Evolutionary conservation across 2,329 filamentous ascomycete genomes (phyloP).

Genomic region (Fulvia fulva): DNA sequence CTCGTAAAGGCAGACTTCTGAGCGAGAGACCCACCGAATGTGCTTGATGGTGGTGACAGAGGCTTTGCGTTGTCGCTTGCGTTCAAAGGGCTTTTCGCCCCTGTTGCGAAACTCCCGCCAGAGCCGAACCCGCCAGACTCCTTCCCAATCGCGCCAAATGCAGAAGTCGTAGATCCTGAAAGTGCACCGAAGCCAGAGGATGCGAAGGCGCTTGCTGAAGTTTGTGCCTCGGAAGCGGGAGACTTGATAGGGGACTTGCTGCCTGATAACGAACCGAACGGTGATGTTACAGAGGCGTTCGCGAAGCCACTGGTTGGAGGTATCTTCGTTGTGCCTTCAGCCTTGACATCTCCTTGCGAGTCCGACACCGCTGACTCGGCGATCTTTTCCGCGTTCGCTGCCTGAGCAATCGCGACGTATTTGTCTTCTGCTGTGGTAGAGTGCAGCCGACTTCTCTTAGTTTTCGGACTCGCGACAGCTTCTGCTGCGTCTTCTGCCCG

Average conservation of each 20-base stretch:
- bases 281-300: slow-evolving; percentile 45
- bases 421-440: slow-evolving; percentile 30
- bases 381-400: slow-evolving; percentile 13
- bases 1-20: slow-evolving; percentile 31
- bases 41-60: slow-evolving; percentile 10
- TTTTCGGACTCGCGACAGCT: slow-evolving; percentile 43
- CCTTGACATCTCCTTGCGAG: slow-evolving; percentile 15
- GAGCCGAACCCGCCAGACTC: slow-evolving; percentile 30
- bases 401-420: neutral
- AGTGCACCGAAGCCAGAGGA: slow-evolving; percentile 45
- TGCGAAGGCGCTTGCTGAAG: slow-evolving; percentile 49
- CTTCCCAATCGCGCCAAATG: slow-evolving; percentile 36
- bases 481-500: slow-evolving; percentile 18
- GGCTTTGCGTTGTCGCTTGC: slow-evolving; percentile 24
- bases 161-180: slow-evolving; percentile 36
- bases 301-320: slow-evolving; percentile 39
- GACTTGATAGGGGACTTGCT: slow-evolving; percentile 31
- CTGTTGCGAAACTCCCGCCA: slow-evolving; percentile 28
- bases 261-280: slow-evolving; percentile 44
- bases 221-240: slow-evolving; percentile 32
- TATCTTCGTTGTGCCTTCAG: slow-evolving; percentile 21
- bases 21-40: slow-evolving; percentile 39
- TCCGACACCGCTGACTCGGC: slow-evolving; percentile 26
- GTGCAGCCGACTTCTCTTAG: slow-evolving; percentile 42
- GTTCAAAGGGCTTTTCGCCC: slow-evolving; percentile 36